Percentiles rank a stretch among this genome's conserved stretches.
Conservation (phyloP, 139 green algal genomes). For the Coccomyxa sp. region DNA sequence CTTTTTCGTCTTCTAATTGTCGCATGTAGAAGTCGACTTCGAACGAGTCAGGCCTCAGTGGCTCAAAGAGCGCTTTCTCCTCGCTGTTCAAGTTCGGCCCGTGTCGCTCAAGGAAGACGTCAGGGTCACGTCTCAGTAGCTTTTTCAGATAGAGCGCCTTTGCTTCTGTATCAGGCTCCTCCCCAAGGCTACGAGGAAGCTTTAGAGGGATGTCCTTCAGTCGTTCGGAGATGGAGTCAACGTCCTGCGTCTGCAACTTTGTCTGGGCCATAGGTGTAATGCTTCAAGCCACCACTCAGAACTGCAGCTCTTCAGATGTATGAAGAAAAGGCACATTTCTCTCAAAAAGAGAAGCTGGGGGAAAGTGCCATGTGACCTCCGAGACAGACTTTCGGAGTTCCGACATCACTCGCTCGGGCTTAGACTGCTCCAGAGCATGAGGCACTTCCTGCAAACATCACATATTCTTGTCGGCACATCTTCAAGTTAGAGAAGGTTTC, state of each 20-base stretch:
- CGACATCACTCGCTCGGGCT: too few species aligned
- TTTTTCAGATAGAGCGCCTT: conserved; percentile 27
- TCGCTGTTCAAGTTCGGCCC: conserved; percentile 13
- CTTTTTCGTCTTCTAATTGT: conserved; percentile 15
- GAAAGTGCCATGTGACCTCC: too few species aligned
- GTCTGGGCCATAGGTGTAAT: too few species aligned
- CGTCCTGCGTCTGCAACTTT: neutral
- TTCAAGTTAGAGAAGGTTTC: too few species aligned
- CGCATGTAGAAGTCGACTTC: conserved; percentile 47
- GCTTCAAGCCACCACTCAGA: too few species aligned
- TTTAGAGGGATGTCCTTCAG: conserved; percentile 4
- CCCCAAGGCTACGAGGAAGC: conserved; percentile 8
- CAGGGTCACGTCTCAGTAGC: conserved; percentile 42
- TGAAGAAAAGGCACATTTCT: too few species aligned
- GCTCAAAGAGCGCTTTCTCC: conserved; percentile 38
- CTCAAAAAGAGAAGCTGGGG: too few species aligned
- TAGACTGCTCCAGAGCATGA: too few species aligned
- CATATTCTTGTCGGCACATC: too few species aligned
- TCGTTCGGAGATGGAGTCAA: neutral
- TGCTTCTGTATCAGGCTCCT: neutral
- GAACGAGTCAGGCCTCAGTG: conserved; percentile 23
- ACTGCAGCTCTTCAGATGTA: too few species aligned
- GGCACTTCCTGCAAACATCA: too few species aligned
- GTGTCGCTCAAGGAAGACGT: conserved; percentile 50
- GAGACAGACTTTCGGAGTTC: too few species aligned